These are phyloP conservation scores for Alectoria sarmentosa DNA, from an alignment of 495 filamentous ascomycete genomes.

Conservation along the genomic window DNA sequence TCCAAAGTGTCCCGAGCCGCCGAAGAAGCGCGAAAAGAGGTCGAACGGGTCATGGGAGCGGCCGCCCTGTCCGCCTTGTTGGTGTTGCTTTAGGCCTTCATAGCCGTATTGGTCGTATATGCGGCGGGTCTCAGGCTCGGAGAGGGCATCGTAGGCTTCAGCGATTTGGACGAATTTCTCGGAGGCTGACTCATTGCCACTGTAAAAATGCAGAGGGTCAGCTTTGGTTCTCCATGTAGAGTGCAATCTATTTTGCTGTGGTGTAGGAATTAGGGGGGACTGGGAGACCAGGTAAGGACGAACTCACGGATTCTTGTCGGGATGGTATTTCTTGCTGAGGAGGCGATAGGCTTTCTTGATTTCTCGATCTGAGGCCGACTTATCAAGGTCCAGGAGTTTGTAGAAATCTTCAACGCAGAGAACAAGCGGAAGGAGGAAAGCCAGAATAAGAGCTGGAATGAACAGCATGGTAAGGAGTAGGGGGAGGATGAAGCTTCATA, in stretches of 20 bases:
- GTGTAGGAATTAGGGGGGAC: neutral
- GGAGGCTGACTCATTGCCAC: slow-evolving; percentile 69
- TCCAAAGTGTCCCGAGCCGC: slow-evolving; percentile 77
- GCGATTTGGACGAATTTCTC: slow-evolving; percentile 93
- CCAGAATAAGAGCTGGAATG: slow-evolving; percentile 27
- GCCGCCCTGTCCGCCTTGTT: slow-evolving; percentile 56
- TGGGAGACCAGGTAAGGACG: neutral
- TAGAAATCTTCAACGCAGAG: slow-evolving; percentile 81
- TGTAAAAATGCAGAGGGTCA: slow-evolving; percentile 29
- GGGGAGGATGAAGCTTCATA: slow-evolving; percentile 12
- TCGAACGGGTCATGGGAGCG: slow-evolving; percentile 85
- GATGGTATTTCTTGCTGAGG: slow-evolving; percentile 92
- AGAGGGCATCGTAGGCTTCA: slow-evolving; percentile 93
- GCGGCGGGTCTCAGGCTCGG: slow-evolving; percentile 68
- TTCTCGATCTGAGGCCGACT: slow-evolving; percentile 75
- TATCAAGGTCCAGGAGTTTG: slow-evolving; percentile 79
- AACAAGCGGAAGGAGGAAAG: slow-evolving; percentile 41
- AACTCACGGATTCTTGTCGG: slow-evolving; percentile 95
- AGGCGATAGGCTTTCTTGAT: slow-evolving; percentile 95
- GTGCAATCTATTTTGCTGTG: neutral
- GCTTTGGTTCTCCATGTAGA: slow-evolving; percentile 1
- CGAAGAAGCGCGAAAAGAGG: slow-evolving; percentile 95
- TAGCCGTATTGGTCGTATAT: slow-evolving; percentile 97
- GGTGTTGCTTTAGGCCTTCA: slow-evolving; percentile 79
- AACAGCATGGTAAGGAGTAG: slow-evolving; percentile 20